Evolutionary conservation across 805 yeast species (phyloP), one percentile per base, ranked within the genome.

Genomic region (Saccharomycopsis malanga): DNA sequence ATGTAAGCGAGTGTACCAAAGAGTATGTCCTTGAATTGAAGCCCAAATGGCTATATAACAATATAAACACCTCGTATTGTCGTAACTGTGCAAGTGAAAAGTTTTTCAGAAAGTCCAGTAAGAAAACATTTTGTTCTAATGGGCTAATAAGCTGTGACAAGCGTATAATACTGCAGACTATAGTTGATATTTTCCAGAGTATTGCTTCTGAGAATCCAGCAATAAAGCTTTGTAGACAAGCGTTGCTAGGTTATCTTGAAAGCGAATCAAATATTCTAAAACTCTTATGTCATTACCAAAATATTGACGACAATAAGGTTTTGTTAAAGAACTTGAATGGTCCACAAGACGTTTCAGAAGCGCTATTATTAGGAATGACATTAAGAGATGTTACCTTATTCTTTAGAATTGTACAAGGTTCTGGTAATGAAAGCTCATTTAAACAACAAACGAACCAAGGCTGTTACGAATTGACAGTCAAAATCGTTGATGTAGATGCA

Each of bases 21-120:
- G 57, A 61, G 4, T 54, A 64, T 2, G 63, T 69, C 5, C 59
- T 73, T 23, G 79, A 77, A 54, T 67, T 76, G 56, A 77, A 77
- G 57, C 83, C 83, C 4, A 77, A 77, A 60, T 77, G 83, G 83
- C 66, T 77, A 12, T 57, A 64, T 42, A 76, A 68, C 53, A 71
- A 76, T 34, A 66, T 63, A 14, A 69, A 70, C 2, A 69, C 76
- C 3, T 56, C 58, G 39, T 63, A 66, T 44, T 77, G 83, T 54
- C 62, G 83, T 14, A 77, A 79, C 3, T 77, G 83, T 53, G 79
- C 78, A 53, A 58, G 73, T 34, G 64, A 66, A 39, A 39, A 38
- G 12, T 27, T 39, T 62, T 60, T 29, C 51, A 64, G 44, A 59
- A 66, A 32, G 54, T 55, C 27, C 57, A 58, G 32, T 34, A 53